Conservation (phyloP, 2,329 filamentous ascomycete genomes). For the Thelonectria discophora region DNA sequence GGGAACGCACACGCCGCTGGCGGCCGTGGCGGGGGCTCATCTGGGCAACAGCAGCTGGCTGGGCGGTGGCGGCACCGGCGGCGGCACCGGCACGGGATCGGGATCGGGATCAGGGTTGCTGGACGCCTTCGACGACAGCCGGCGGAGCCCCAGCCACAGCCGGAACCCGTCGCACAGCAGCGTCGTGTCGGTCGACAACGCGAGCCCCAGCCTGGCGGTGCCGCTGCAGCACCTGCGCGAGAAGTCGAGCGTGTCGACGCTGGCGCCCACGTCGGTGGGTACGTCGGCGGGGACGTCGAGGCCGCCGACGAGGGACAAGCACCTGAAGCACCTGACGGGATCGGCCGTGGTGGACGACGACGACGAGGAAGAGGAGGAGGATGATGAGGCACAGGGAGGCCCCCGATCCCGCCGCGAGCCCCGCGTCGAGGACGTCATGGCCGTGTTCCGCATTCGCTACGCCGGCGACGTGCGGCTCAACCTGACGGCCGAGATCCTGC, state of each 20-base stretch:
- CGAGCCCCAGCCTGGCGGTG: conserved; percentile 45
- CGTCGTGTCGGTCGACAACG: conserved; percentile 54
- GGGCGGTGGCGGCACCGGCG: conserved; percentile 30
- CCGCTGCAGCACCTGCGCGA: conserved; percentile 61
- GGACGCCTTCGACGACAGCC: conserved; percentile 19
- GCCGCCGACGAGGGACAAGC: conserved; percentile 65
- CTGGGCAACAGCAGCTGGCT: conserved; percentile 50
- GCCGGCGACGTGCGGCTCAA: conserved; percentile 87
- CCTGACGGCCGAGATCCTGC: conserved; percentile 91
- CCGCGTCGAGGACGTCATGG: conserved; percentile 86
- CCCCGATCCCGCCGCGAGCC: conserved; percentile 68
- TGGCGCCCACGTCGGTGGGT: conserved; percentile 63
- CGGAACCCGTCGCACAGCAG: conserved; percentile 58
- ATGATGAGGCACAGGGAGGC: conserved; percentile 31
- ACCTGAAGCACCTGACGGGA: conserved; percentile 46
- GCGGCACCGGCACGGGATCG: no score
- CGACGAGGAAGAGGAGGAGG: conserved; percentile 47
- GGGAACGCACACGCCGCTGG: conserved; percentile 80
- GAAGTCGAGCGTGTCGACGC: conserved; percentile 70
- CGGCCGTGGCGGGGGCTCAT: conserved; percentile 77
- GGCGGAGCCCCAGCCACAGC: conserved; percentile 47
- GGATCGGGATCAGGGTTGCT: neutral
- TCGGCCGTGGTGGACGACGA: conserved; percentile 53
- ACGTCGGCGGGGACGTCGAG: conserved; percentile 61
- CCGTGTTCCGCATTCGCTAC: conserved; percentile 91